Conservation (phyloP, 2,329 filamentous ascomycete genomes). For the Fragosphaeria purpurea region DNA sequence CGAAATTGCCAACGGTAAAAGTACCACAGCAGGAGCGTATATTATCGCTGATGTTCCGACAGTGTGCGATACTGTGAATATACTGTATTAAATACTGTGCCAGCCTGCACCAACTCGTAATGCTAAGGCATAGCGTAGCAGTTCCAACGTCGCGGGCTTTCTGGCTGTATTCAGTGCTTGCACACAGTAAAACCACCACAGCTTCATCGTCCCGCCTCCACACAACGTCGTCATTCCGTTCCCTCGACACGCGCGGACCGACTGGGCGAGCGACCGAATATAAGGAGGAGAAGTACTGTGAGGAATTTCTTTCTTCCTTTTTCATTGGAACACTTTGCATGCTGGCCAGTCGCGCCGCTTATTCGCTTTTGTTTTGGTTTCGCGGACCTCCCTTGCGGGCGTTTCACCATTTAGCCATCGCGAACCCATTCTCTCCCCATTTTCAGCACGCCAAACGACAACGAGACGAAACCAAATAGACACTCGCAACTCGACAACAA, state of each 20-base stretch:
- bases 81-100: constrained; percentile 6
- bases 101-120: background rate
- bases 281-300: background rate
- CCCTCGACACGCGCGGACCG: background rate
- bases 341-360: too few species aligned
- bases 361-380: too few species aligned
- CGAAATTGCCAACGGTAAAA: too few species aligned
- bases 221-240: constrained; percentile 2
- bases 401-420: too few species aligned
- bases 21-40: too few species aligned
- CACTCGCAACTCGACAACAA: constrained; percentile 9
- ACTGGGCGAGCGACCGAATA: background rate
- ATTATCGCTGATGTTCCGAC: background rate
- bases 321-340: too few species aligned
- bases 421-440: background rate
- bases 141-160: too few species aligned
- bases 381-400: too few species aligned
- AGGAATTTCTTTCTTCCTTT: too few species aligned
- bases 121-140: too few species aligned
- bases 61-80: background rate
- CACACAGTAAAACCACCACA: background rate
- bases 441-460: too few species aligned
- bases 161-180: background rate
- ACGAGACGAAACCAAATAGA: too few species aligned
- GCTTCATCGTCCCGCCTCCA: constrained; percentile 3